phyloP scores from a whole-genome alignment of 306 rosid species.

The Argentina anserina region DNA sequence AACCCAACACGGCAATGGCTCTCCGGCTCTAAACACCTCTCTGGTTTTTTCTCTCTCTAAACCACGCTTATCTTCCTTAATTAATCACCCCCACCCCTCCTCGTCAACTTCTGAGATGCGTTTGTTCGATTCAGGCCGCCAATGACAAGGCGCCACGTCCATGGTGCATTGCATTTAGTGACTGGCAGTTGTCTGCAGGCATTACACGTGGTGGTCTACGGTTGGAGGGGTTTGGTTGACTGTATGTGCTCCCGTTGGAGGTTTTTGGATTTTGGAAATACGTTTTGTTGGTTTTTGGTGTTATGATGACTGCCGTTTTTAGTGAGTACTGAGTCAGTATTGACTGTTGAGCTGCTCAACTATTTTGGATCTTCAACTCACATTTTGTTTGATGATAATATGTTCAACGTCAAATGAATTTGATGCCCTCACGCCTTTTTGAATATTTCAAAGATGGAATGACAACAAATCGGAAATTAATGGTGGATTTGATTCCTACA shows the following conservation, averaged over 20 bases:
- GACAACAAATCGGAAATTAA: neutral
- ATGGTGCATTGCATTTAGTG: rapidly evolving
- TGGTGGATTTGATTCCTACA: neutral
- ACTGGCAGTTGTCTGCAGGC: slow-evolving; percentile 9
- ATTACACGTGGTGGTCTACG: slow-evolving; percentile 10
- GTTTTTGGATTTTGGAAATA: neutral
- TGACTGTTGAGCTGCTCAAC: neutral
- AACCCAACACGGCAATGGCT: neutral
- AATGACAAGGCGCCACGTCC: slow-evolving; percentile 14
- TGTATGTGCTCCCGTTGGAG: neutral
- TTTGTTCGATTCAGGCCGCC: slow-evolving; percentile 18
- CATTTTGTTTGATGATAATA: neutral
- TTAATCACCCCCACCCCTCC: slow-evolving; percentile 7
- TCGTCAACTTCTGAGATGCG: slow-evolving; percentile 37
- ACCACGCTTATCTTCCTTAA: slow-evolving; percentile 14
- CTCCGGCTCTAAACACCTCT: neutral
- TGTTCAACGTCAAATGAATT: neutral
- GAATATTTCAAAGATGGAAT: neutral
- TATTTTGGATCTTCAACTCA: neutral
- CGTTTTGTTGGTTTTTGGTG: slow-evolving; percentile 9
- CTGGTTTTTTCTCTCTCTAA: slow-evolving; percentile 9
- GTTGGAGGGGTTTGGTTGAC: slow-evolving; percentile 16
- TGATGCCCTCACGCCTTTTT: neutral
- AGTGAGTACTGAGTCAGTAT: neutral
- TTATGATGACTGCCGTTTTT: neutral